Base-by-base conservation (phyloP, 2,329 filamentous ascomycete species). In the Fusarium praegraminearum region DNA sequence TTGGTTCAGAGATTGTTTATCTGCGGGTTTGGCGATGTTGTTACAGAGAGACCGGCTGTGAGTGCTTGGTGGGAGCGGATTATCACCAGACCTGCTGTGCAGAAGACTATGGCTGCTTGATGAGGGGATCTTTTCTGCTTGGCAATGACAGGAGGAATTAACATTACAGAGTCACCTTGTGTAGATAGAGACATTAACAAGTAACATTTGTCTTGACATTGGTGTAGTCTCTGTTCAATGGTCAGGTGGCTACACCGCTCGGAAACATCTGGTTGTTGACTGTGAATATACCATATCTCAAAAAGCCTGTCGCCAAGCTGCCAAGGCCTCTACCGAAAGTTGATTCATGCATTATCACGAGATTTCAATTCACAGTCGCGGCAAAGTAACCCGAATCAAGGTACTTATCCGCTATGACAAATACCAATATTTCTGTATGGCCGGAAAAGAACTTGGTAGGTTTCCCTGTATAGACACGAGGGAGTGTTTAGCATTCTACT, bases 401-500 rank as follows among this genome's bases (percentile, higher is more conserved):
- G 10, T 30, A 13, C 20, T 49, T 35, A 33, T 49, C 46, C 46
- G 30, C 13, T 2, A 15, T 24, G 3, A 11, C 13, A n/a, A 38
- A 3, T 1, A 20, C 3, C 3, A 0, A 7, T 16, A 0, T 15
- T 12, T 1, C 1, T 3, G 13, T 5, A 33, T 49, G 4, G 28
- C 2, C 46, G 20, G 46, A 33, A 33, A 49, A 24, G n/a, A 13
- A 40, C 11, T 3, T 20, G n/a, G 8, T 40, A 13, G 36, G 12
- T 8, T 13, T 13, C 7, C 0, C 4, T 8, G 7, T 7, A n/a
- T 10, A 38, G n/a, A 18, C 16, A 10, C 7, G 7, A 18, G 8
- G 13, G n/a, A n/a, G n/a, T n/a, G n/a, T n/a, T n/a, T n/a, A n/a
- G n/a, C n/a, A n/a, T n/a, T n/a, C n/a, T n/a, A n/a, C n/a, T n/a